Evolutionary conservation across 2,329 filamentous ascomycete genomes (phyloP), one percentile per base, ranked within the genome.

Genomic region (Ophiocordyceps australis): DNA sequence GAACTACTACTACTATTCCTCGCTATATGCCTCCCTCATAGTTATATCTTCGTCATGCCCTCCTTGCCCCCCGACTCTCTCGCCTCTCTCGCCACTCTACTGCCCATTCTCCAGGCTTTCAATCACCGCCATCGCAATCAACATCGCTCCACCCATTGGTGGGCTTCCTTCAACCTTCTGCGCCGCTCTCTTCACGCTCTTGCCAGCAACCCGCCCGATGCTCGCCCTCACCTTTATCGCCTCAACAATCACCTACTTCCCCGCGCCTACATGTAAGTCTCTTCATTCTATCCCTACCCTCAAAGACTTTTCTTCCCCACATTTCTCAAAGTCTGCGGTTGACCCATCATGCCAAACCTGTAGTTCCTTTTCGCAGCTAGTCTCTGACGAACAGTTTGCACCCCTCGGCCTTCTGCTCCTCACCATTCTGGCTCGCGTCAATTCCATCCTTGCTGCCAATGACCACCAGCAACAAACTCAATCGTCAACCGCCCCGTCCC

Each of bases 61-160:
- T 18, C 25, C 21, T 17, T 29, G 23, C 28, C 34, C 14, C 23
- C 31, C 16, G 29, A 29, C 20, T 31, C 40, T 22, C 33, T 39
- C 27, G 32, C 36, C 24, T 35, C 42, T 15, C 50, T 68, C 22
- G 30, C 38, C 3, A 45, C 55, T 3, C 41, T 60, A 16, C 38
- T 55, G 16, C 46, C 64, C 25, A 52, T 85, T 24, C 67, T 94
- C 23, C 61, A 75, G 40, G 65, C 78, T 36, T 67, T 91, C 39
- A 68, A 74, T 49, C 73, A 81, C 45, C 80, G 83, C 40, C 89
- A 94, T 57, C 75, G 74, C 43, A 95, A 94, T 54, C 86, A 95
- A 54, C 86, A 95, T 49, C 73, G 73, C 28, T 61, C 65, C 33
- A 66, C 74, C 17, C 68, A 71, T 43, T 98, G 86, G 86, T 95